phyloP scores from a whole-genome alignment of 495 filamentous ascomycete genomes.

The Podospora comata region DNA sequence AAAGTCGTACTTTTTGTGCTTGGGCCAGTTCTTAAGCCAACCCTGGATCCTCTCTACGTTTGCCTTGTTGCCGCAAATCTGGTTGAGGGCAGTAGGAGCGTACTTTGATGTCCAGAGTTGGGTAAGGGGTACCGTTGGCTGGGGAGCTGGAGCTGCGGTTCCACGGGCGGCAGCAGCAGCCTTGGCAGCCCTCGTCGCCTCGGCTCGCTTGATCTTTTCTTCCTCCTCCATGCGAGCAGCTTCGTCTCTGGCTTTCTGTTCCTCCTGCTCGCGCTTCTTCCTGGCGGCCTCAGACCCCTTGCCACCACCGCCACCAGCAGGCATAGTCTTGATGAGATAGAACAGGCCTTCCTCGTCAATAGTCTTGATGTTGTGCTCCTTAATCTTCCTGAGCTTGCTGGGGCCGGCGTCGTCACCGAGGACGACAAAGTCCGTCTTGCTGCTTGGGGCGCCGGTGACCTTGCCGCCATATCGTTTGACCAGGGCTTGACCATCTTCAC shows the following conservation, averaged over 20 bases:
- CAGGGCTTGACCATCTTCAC: constrained; percentile 81
- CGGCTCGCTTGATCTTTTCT: constrained; percentile 53
- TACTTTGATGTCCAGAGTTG: constrained; percentile 96
- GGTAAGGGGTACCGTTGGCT: constrained; percentile 50
- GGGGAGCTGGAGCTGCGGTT: constrained; percentile 33
- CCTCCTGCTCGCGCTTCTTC: constrained; percentile 77
- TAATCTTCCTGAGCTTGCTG: constrained; percentile 87
- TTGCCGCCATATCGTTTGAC: constrained; percentile 95
- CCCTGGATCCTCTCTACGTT: constrained; percentile 82
- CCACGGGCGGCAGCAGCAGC: constrained; percentile 44
- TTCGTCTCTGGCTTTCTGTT: constrained; percentile 69
- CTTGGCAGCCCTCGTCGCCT: constrained; percentile 48
- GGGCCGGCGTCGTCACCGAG: constrained; percentile 89
- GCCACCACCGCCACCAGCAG: constrained; percentile 79
- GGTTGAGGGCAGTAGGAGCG: constrained; percentile 73
- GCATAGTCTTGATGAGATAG: constrained; percentile 76
- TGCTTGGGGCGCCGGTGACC: constrained; percentile 77
- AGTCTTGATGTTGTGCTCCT: constrained; percentile 71
- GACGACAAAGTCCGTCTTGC: constrained; percentile 91
- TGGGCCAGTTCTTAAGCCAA: constrained; percentile 83
- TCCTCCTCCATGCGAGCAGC: constrained; percentile 78
- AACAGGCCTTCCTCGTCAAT: constrained; percentile 93
- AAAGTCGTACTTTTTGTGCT: constrained; percentile 69
- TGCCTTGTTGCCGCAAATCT: constrained; percentile 94
- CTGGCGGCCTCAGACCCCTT: constrained; percentile 81